These are phyloP conservation scores for Monosporascus sp. DNA, from an alignment of 2,329 filamentous ascomycete genomes.

Conservation along the genomic window DNA sequence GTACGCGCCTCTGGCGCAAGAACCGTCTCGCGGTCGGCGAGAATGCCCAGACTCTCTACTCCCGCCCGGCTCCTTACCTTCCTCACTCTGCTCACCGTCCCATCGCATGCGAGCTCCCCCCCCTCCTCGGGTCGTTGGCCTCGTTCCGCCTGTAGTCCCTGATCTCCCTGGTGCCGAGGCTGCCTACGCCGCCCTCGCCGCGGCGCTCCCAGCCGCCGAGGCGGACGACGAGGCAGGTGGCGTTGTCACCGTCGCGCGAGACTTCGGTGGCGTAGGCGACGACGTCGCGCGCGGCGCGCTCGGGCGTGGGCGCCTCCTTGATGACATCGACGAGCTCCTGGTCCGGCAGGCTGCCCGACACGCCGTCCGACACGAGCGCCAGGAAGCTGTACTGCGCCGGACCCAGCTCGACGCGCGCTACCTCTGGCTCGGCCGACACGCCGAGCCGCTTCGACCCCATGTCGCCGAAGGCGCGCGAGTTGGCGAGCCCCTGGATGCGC, in stretches of 20 bases:
- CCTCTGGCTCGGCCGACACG: conserved; percentile 89
- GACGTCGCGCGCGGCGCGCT: conserved; percentile 73
- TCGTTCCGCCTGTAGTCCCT: conserved; percentile 77
- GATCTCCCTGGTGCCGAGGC: conserved; percentile 86
- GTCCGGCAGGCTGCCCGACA: conserved; percentile 79
- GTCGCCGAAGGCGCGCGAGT: conserved; percentile 91
- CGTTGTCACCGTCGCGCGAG: conserved; percentile 60
- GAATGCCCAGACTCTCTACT: too few relatives aligned
- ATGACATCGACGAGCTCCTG: conserved; percentile 96
- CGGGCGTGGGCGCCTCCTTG: conserved; percentile 88
- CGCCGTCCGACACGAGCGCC: conserved; percentile 82
- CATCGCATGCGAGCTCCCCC: conserved; percentile 33
- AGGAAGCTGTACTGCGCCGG: conserved; percentile 87
- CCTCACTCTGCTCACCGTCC: neutral
- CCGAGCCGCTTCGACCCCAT: conserved; percentile 87
- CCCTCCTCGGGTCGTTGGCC: conserved; percentile 73
- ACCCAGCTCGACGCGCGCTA: conserved; percentile 70
- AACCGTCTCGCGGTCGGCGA: too few relatives aligned
- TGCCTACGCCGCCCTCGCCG: conserved; percentile 80
- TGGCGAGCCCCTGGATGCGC: conserved; percentile 87
- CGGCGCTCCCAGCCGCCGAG: conserved; percentile 67
- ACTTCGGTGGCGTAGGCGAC: conserved; percentile 89
- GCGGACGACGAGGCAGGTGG: conserved; percentile 62
- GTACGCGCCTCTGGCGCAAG: too few relatives aligned
- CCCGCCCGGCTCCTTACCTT: conserved; percentile 3